phyloP scores from a whole-genome alignment of 1,139 yeast genomes.

The Debaryomycetaceae sp. region DNA sequence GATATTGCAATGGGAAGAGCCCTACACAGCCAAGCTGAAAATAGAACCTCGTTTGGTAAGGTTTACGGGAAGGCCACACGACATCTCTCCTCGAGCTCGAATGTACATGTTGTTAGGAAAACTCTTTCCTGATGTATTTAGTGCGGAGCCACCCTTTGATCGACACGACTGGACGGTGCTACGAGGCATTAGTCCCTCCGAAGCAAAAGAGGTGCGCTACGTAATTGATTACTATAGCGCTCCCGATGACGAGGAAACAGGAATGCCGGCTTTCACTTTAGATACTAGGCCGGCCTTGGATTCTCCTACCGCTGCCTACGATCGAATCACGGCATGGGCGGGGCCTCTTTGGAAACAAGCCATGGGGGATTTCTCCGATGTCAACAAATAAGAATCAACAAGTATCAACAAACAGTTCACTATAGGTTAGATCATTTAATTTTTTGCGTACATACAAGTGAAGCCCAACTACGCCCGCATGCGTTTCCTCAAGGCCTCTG shows the following conservation, averaged over 20 bases:
- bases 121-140: constrained; percentile 63
- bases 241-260: constrained; percentile 81
- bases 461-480: not conserved
- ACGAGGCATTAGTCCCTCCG: constrained; percentile 42
- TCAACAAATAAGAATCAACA: not conserved
- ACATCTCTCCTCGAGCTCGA: constrained; percentile 80
- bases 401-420: not conserved
- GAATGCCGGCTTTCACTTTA: constrained; percentile 81
- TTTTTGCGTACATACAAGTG: constrained; percentile 1
- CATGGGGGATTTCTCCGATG: constrained; percentile 25
- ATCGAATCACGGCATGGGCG: constrained; percentile 49
- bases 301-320: constrained; percentile 46
- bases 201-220: constrained; percentile 54
- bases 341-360: constrained; percentile 35
- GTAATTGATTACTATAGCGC: constrained; percentile 92
- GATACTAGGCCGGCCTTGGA: constrained; percentile 97
- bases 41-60: constrained; percentile 67
- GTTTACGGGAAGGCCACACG: constrained; percentile 89
- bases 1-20: constrained; percentile 79
- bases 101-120: constrained; percentile 56
- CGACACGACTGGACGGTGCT: constrained; percentile 98
- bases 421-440: not conserved
- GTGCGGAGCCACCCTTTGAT: constrained; percentile 84
- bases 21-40: constrained; percentile 38
- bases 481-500: constrained; percentile 4